phyloP scores from a whole-genome alignment of 2,329 filamentous ascomycete species.

The Orbilia blumenaviensis region DNA sequence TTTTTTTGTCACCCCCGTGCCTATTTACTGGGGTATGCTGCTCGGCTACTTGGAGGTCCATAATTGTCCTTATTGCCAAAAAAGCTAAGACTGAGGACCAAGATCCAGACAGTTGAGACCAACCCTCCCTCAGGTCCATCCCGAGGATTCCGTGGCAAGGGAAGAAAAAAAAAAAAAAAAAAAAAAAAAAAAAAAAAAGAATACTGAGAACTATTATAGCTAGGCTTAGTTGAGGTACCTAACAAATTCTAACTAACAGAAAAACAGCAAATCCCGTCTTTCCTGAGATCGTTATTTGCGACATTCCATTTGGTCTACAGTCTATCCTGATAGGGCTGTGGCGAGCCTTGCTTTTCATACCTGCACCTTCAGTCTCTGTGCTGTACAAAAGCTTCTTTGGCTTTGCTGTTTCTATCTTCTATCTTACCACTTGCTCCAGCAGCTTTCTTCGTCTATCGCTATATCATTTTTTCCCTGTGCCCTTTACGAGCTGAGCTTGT shows the following conservation, averaged over 20 bases:
- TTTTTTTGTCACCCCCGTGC: too few species aligned
- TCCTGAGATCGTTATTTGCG: slow-evolving; percentile 30
- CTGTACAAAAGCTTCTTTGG: not conserved
- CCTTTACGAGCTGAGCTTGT: slow-evolving; percentile 45
- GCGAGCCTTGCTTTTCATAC: slow-evolving; percentile 19
- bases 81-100: slow-evolving; percentile 23
- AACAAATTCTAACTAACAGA: slow-evolving; percentile 20
- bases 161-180: slow-evolving; percentile 11
- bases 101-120: slow-evolving; percentile 31
- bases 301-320: slow-evolving; percentile 15
- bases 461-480: not conserved
- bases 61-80: slow-evolving; percentile 24
- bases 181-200: slow-evolving; percentile 7
- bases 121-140: slow-evolving; percentile 33
- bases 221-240: slow-evolving; percentile 22
- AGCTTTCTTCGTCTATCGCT: slow-evolving; percentile 4
- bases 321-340: slow-evolving; percentile 44
- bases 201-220: slow-evolving; percentile 11
- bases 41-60: slow-evolving; percentile 43
- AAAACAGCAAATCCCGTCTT: slow-evolving; percentile 11
- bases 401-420: not conserved
- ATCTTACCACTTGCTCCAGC: not conserved
- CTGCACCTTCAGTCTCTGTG: slow-evolving; percentile 11
- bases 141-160: slow-evolving; percentile 40
- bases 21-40: slow-evolving; percentile 20